Evolutionary conservation across 805 yeast species (phyloP).

Genomic region (Zygotorulaspora danielsina): DNA sequence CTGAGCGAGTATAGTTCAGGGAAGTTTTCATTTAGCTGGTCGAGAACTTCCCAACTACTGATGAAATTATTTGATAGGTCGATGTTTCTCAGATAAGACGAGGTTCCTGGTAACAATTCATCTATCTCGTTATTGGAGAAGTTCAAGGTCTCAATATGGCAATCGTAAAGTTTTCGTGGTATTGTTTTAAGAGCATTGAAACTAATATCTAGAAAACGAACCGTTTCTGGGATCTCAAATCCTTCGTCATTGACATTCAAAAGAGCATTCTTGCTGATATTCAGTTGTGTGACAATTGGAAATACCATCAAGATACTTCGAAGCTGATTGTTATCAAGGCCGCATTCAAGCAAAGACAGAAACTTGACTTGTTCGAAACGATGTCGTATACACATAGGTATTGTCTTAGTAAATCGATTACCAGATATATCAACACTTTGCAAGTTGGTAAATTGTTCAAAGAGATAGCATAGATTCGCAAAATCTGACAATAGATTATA

Average conservation of each 20-base stretch:
- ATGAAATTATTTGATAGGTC: slow-evolving; percentile 54
- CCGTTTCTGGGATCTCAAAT: slow-evolving; percentile 10
- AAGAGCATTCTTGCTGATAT: slow-evolving; percentile 28
- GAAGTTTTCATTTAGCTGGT: slow-evolving; percentile 37
- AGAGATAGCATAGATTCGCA: slow-evolving; percentile 37
- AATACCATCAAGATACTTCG: slow-evolving; percentile 26
- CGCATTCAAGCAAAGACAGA: slow-evolving; percentile 29
- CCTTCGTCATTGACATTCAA: not conserved
- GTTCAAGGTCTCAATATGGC: slow-evolving; percentile 8
- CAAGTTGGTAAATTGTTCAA: slow-evolving; percentile 38
- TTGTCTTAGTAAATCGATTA: slow-evolving; percentile 29
- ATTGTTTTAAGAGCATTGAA: slow-evolving; percentile 17
- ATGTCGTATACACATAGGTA: slow-evolving; percentile 1
- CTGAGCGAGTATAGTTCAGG: slow-evolving; percentile 46
- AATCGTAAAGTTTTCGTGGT: slow-evolving; percentile 8
- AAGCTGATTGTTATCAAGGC: slow-evolving; percentile 7
- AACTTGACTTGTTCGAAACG: slow-evolving; percentile 9
- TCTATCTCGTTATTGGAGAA: slow-evolving; percentile 15
- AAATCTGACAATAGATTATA: slow-evolving; percentile 50
- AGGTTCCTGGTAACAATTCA: slow-evolving; percentile 27
- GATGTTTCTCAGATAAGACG: slow-evolving; percentile 27
- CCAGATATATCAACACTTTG: slow-evolving; percentile 50
- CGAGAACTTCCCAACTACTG: slow-evolving; percentile 46
- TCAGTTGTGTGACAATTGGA: slow-evolving; percentile 36
- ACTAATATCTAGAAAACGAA: slow-evolving; percentile 22